Evolutionary conservation across 768 basidiomycete genomes (phyloP), one percentile per base, ranked within the genome.

Genomic region (Panaeolus cyanescens): DNA sequence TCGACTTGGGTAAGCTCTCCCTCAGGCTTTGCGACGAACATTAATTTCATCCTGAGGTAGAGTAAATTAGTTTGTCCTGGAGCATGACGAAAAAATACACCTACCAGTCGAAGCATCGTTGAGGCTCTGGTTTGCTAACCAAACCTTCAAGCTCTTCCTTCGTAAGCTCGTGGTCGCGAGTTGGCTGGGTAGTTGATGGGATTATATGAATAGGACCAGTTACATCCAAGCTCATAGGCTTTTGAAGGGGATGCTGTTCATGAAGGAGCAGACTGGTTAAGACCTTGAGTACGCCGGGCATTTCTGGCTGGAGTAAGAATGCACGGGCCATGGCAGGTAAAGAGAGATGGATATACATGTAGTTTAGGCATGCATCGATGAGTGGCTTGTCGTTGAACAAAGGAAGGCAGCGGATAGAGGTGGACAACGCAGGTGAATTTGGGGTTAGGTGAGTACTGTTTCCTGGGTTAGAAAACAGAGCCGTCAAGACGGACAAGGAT

Each of bases 1-100:
- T 93, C 89, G 32, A 96, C 94, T 73, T 99, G 97, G 0, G 93
- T 95, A 50, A 98, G 78, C 68, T 95, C 92, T 4, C 90, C 86
- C 3, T 90, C 87, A 1, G 88, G 74, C 62, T 89, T 88, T 17
- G 88, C 79, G 15, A 90, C 81, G 67, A 96, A 98, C 82, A 93
- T 91, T n/a, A 82, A 75, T 69, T 86, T 88, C 92, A 99, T 96
- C 96, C 96, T 95, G 69, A 22, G 19, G 32, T 39, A 54, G 13
- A 19, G 15, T 55, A 33, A 39, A 19, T 54, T 13, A 68, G 30
- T 56, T 55, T 17, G 45, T 30, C 13, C 25, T 15, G 45, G 30
- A 20, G n/a, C 33, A 42, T 32, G 34, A 22, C 17, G 58, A 20
- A 32, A 62, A 3, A 32, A 45, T 42, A 13, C 34, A 68, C 81